A percentile compares a stretch with the other conserved stretches of the same genome.
These are phyloP conservation scores for Penicillium atrosanguineum DNA, from an alignment of 495 filamentous ascomycete species.

Conservation along the genomic window DNA sequence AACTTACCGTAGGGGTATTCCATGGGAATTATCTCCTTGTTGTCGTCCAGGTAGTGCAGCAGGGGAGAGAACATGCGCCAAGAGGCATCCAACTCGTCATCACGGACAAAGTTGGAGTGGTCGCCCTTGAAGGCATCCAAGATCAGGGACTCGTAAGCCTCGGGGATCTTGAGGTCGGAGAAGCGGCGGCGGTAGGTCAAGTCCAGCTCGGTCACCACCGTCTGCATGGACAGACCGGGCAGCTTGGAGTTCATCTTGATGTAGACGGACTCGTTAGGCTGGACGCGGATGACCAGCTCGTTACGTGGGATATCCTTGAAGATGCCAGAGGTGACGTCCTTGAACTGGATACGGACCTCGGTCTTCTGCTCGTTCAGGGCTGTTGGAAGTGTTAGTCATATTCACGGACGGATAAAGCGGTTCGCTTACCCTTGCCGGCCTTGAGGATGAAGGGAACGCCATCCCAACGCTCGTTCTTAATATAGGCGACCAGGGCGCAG, in stretches of 20 bases:
- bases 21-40: constrained; percentile 99
- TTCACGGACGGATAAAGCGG: not conserved
- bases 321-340: constrained; percentile 97
- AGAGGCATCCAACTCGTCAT: constrained; percentile 96
- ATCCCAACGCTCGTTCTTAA: constrained; percentile 99
- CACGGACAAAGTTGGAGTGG: constrained; percentile 99
- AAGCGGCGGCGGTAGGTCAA: constrained; percentile 97
- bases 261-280: constrained; percentile 99
- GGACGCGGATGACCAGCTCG: constrained; percentile 98
- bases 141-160: constrained; percentile 98
- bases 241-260: constrained; percentile 99
- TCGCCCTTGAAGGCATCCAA: constrained; percentile 98
- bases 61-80: constrained; percentile 99
- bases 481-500: constrained; percentile 93
- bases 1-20: constrained; percentile 97
- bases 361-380: constrained; percentile 99
- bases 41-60: constrained; percentile 96
- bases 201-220: constrained; percentile 97
- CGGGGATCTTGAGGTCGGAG: constrained; percentile 98
- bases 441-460: constrained; percentile 99
- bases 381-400: constrained; percentile 20
- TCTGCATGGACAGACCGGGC: constrained; percentile 98
- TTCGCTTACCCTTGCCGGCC: constrained; percentile 75
- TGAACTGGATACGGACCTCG: constrained; percentile 98
- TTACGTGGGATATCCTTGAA: constrained; percentile 99